Conservation (phyloP, 2,329 filamentous ascomycete species). For the Neofusicoccum laricinum region DNA sequence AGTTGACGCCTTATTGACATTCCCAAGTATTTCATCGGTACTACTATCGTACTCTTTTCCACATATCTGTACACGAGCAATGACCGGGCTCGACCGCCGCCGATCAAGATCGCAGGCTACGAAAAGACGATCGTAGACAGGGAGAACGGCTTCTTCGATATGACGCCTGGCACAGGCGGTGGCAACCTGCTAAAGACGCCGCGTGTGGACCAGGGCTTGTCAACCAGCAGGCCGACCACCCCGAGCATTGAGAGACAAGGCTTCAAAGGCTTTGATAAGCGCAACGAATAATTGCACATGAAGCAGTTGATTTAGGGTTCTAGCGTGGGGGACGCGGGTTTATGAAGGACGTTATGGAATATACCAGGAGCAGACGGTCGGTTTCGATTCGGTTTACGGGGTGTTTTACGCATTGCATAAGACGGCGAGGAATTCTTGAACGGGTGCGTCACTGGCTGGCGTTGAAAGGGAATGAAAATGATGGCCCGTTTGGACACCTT, state of each 20-base stretch:
- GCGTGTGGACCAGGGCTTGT: not conserved
- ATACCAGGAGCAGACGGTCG: not conserved
- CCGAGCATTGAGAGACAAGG: slow-evolving; percentile 21
- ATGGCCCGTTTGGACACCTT: not conserved
- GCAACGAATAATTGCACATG: slow-evolving; percentile 4
- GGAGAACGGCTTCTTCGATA: slow-evolving; percentile 24
- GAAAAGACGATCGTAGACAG: slow-evolving; percentile 68
- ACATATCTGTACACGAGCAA: slow-evolving; percentile 81
- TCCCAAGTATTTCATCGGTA: slow-evolving; percentile 75
- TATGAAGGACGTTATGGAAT: not conserved
- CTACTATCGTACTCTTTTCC: slow-evolving; percentile 71
- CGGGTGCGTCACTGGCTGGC: slow-evolving; percentile 10
- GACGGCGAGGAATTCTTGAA: not conserved
- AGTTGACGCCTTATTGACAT: slow-evolving; percentile 17
- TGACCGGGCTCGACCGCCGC: slow-evolving; percentile 56
- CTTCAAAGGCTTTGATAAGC: slow-evolving; percentile 12
- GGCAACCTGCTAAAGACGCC: slow-evolving; percentile 5
- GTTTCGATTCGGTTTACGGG: not conserved
- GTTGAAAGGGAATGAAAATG: not conserved
- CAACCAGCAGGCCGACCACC: slow-evolving; percentile 24
- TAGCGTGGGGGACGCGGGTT: too few species aligned
- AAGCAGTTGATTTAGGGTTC: not conserved
- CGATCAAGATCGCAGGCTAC: slow-evolving; percentile 68
- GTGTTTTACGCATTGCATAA: not conserved
- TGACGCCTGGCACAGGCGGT: slow-evolving; percentile 14